Evolutionary conservation across 164 flowering plant species (phyloP), one percentile per base, ranked within the genome.

Genomic region (Platanus orientalis): DNA sequence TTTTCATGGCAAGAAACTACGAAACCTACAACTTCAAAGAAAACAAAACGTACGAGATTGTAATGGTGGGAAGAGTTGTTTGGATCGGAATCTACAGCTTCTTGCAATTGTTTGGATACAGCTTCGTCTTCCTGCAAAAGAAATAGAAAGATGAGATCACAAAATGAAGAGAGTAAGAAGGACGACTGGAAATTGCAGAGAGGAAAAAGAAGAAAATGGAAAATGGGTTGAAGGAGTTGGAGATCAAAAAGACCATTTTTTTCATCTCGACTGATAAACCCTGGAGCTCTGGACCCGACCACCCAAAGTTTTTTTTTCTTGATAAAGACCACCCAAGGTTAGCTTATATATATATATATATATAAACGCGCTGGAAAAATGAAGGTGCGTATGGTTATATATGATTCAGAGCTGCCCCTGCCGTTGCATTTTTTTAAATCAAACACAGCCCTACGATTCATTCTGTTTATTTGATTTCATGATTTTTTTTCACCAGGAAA

Each of bases 31-130:
- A 45, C 16, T 45, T 45, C 49, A 2, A 45, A 19, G 28, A n/a
- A 58, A 26, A 24, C 28, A 48, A 32, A 29, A 30, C 60, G 10
- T 73, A 89, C 96, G 48, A 86, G 80, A 60, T 79, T 75, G 36
- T 80, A 81, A 56, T 79, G 92, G 61, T 75, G 78, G 11, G 80
- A 73, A 12, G 85, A 69, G 57, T 85, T 87, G 63, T 78, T 79
- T 2, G 89, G 84, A 58, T 80, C 64, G 39, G 79, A 80, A 32
- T 71, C 73, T 14, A 77, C 63, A 4, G 76, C 50, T 36, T 80
- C 80, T 62, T 80, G 78, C 56, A 83, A 54, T 30, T 53, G 71
- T 44, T 55, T 52, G 20, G 73, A 20, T 5, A 21, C 54, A 52
- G 40, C 64, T 32, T 67, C 69, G 10, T 65, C 75, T 40, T 57